Conservation (phyloP, 805 yeast species). For the Teunomyces kruisii region DNA sequence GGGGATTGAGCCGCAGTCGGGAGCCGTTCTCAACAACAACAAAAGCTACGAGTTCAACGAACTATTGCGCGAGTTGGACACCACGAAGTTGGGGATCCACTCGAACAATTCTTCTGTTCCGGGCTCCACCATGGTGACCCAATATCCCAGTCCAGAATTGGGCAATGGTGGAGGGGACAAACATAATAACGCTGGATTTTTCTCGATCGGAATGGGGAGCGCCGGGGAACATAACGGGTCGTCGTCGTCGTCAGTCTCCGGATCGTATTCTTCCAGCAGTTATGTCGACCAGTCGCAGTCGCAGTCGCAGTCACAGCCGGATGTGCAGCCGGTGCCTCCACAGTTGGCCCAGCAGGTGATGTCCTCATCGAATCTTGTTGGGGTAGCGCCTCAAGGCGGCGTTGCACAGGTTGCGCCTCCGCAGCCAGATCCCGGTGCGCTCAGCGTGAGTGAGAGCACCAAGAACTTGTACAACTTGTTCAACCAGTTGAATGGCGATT, state of each 20-base stretch:
- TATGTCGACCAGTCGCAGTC: background rate
- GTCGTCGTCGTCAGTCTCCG: background rate
- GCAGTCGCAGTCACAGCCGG: background rate
- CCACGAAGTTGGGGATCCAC: background rate
- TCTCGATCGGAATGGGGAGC: background rate
- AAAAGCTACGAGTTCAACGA: background rate
- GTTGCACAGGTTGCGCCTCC: too few relatives aligned
- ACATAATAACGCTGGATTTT: background rate
- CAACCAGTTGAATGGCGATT: constrained; percentile 26
- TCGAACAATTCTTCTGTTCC: background rate
- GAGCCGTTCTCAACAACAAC: background rate
- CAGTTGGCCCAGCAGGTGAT: constrained; percentile 2
- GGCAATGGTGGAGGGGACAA: background rate
- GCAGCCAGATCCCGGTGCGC: background rate
- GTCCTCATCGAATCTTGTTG: background rate
- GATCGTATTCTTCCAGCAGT: background rate
- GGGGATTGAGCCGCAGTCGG: background rate
- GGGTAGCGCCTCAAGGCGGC: too few relatives aligned
- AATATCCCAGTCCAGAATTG: constrained; percentile 1
- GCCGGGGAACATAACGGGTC: background rate
- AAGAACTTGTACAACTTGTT: constrained; percentile 30
- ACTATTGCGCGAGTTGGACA: constrained; percentile 5
- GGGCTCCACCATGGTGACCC: background rate
- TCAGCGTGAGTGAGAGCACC: constrained; percentile 25
- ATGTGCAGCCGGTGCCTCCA: constrained; percentile 3